Evolutionary conservation across 23 red algal species (phyloP), one percentile per base, ranked within the genome.

Genomic region (Gracilaria caudata): DNA sequence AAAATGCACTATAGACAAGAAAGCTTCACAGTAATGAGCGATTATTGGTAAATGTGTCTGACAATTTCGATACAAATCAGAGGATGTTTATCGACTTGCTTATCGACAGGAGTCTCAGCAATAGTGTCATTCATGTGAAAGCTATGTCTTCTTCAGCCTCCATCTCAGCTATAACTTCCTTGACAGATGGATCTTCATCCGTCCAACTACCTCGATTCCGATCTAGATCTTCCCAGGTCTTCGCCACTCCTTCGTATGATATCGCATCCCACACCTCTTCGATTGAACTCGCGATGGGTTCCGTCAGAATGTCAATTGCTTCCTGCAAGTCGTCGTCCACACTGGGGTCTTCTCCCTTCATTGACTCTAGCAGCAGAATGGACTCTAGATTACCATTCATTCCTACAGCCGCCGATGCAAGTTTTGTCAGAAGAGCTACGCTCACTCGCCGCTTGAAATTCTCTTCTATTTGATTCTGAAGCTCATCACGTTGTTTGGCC

Each of bases 371-470:
- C 24, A 65, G 29, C 1, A 65, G 60, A 1, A 65, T 65, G 1
- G 60, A 65, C 60, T 65, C 60, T 19, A 65, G 25, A 16, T 65
- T 65, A 10, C 60, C 60, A 65, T 65, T 65, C 60, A 65, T 65
- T 2, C n/a, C 3, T 4, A 65, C 60, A 17, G 60, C 60, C 29
- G 60, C 60, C 32, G 60, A 65, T 2, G 60, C 60, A 65, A 65
- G 60, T 16, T 14, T 23, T 10, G 60, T 65, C 32, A 65, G 13
- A 12, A 65, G 32, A 35, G 60, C 60, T 32, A 65, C 60, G 2
- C 26, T 65, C 60, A 65, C 9, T 65, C 60, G 7, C 24, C 60
- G 10, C 60, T 65, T 19, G 23, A 65, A 32, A 19, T 65, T 65
- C 14, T 65, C 24, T 7, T 32, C 20, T 2, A 65, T 65, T 32